Evolutionary conservation across 495 filamentous ascomycete species (phyloP).

Genomic region (Daldinia childiae): DNA sequence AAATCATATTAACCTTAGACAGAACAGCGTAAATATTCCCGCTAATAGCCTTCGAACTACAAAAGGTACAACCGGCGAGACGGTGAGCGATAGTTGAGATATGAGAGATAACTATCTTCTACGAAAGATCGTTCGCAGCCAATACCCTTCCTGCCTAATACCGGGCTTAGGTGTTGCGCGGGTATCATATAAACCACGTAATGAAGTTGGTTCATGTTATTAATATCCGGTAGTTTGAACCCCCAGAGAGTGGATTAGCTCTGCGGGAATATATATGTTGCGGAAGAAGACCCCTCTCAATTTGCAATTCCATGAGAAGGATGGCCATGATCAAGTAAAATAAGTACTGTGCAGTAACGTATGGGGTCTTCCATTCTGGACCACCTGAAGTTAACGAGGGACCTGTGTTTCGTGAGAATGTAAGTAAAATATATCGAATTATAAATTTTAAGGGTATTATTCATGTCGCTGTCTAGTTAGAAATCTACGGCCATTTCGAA

Average conservation of each 20-base stretch:
- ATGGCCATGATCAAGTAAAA: neutral
- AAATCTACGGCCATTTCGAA: constrained; percentile 12
- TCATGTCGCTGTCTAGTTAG: constrained; percentile 16
- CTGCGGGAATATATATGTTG: constrained; percentile 46
- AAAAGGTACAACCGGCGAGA: constrained; percentile 44
- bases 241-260: constrained; percentile 46
- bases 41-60: constrained; percentile 46
- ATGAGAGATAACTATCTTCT: constrained; percentile 25
- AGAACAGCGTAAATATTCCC: constrained; percentile 48
- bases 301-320: constrained; percentile 15
- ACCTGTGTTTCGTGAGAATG: neutral
- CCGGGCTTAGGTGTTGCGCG: constrained; percentile 43
- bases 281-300: constrained; percentile 51
- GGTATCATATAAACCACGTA: constrained; percentile 49
- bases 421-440: neutral
- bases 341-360: neutral
- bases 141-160: constrained; percentile 43
- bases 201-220: constrained; percentile 50
- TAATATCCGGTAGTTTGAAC: constrained; percentile 48
- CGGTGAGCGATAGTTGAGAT: constrained; percentile 49
- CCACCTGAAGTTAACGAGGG: neutral
- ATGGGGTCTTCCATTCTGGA: neutral
- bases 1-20: neutral
- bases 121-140: constrained; percentile 33
- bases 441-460: constrained; percentile 27